phyloP scores from a whole-genome alignment of 2,329 filamentous ascomycete species.

The Phyllosticta citrichinensis region DNA sequence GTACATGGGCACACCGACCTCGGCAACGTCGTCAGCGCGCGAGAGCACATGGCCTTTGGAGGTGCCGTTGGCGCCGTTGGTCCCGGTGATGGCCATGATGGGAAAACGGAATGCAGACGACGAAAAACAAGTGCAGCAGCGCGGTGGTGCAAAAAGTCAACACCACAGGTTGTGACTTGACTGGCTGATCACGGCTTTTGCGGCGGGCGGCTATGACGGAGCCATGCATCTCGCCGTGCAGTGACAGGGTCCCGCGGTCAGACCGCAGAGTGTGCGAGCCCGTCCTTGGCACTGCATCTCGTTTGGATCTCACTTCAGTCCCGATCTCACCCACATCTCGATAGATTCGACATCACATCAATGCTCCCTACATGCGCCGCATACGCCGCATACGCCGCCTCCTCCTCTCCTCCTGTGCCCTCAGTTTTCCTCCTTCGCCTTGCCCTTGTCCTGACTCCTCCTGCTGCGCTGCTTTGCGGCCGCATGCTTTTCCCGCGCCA shows the following conservation, averaged over 20 bases:
- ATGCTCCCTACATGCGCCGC: slow-evolving; percentile 1
- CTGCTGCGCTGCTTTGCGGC: slow-evolving; percentile 32
- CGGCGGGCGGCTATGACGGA: slow-evolving; percentile 1
- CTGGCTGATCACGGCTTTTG: slow-evolving; percentile 5
- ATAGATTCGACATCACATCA: neutral
- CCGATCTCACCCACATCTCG: neutral
- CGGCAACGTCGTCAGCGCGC: slow-evolving; percentile 28
- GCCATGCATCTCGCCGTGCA: neutral
- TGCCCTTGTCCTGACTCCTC: slow-evolving; percentile 15
- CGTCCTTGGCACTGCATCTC: neutral
- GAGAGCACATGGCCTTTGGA: slow-evolving; percentile 15
- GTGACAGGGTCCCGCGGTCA: neutral
- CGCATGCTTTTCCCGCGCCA: slow-evolving; percentile 48
- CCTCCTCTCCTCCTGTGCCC: neutral
- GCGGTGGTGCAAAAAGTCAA: neutral
- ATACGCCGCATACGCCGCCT: neutral
- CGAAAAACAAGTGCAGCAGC: neutral
- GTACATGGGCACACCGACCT: slow-evolving; percentile 18
- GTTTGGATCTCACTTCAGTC: neutral
- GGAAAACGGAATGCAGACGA: neutral
- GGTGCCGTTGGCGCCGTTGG: slow-evolving; percentile 10
- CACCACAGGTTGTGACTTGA: neutral
- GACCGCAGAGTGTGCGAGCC: neutral
- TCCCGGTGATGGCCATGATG: slow-evolving; percentile 17
- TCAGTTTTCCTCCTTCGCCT: slow-evolving; percentile 13